Conservation (phyloP, 2,329 filamentous ascomycete genomes). For the Calonectria crousiana region DNA sequence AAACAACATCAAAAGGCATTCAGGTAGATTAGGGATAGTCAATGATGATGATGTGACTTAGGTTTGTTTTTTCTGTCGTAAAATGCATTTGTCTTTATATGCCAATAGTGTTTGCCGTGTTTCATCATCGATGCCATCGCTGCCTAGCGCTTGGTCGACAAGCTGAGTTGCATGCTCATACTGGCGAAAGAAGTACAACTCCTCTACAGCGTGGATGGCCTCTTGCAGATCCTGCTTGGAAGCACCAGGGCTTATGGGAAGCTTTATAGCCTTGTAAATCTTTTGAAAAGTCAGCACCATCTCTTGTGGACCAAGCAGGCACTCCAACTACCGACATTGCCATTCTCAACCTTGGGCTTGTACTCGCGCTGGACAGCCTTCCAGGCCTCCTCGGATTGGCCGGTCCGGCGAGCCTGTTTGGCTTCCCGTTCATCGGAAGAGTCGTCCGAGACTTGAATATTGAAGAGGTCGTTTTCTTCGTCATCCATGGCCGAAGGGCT, state of each 20-base stretch:
- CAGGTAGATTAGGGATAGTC: not conserved
- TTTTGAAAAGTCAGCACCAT: slow-evolving; percentile 37
- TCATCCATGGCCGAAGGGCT: slow-evolving; percentile 42
- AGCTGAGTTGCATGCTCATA: slow-evolving; percentile 61
- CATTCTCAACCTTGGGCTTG: slow-evolving; percentile 64
- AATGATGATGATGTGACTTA: slow-evolving; percentile 4
- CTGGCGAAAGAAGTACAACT: slow-evolving; percentile 66
- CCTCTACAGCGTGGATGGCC: slow-evolving; percentile 68
- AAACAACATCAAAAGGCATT: not conserved
- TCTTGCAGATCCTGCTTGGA: slow-evolving; percentile 63
- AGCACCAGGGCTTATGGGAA: slow-evolving; percentile 54
- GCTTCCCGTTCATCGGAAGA: slow-evolving; percentile 49
- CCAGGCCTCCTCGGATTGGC: slow-evolving; percentile 64
- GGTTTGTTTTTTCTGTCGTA: slow-evolving; percentile 41
- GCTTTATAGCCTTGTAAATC: slow-evolving; percentile 57
- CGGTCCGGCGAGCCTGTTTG: slow-evolving; percentile 50
- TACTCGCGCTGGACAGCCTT: slow-evolving; percentile 60
- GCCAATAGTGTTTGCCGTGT: slow-evolving; percentile 53
- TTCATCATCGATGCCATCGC: slow-evolving; percentile 57
- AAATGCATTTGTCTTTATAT: slow-evolving; percentile 57
- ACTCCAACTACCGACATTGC: slow-evolving; percentile 56
- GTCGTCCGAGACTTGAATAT: slow-evolving; percentile 49
- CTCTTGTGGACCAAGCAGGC: not conserved
- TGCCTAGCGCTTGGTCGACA: slow-evolving; percentile 50
- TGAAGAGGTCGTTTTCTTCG: slow-evolving; percentile 45